phyloP scores from a whole-genome alignment of 225 moss, liverwort and hornwort genomes.

The Neckera pumila region DNA sequence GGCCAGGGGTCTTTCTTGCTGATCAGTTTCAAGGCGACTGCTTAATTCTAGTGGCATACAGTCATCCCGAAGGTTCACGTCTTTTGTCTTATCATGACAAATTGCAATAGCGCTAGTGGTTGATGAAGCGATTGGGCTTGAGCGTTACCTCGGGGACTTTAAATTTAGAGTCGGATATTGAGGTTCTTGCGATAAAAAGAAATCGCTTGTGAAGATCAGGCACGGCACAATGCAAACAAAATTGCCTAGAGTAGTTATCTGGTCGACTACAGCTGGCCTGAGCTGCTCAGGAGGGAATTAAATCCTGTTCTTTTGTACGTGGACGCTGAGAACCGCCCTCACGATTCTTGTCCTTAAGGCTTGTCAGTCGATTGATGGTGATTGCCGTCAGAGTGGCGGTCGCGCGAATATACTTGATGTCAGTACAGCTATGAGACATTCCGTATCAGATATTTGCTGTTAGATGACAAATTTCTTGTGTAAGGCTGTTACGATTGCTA shows the following conservation, averaged over 20 bases:
- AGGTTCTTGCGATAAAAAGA: background rate
- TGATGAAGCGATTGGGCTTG: background rate
- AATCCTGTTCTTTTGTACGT: background rate
- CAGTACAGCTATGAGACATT: background rate
- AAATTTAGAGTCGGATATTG: background rate
- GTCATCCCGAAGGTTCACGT: background rate
- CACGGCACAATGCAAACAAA: background rate
- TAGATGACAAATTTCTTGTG: background rate
- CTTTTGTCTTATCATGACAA: background rate
- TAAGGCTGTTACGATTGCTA: background rate
- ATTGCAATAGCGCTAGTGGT: background rate
- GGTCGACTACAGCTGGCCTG: background rate
- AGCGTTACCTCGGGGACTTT: background rate
- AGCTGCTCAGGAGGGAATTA: background rate
- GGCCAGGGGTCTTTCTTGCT: background rate
- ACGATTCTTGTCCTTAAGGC: background rate
- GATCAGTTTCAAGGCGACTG: constrained; percentile 6
- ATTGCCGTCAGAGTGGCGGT: background rate
- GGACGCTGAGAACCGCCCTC: background rate
- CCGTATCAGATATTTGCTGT: background rate
- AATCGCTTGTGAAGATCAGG: background rate
- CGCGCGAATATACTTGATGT: background rate
- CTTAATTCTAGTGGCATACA: background rate
- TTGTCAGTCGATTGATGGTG: background rate
- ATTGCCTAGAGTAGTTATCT: background rate